Evolutionary conservation across 2,329 filamentous ascomycete genomes (phyloP).

Genomic region (Fusarium sp.): DNA sequence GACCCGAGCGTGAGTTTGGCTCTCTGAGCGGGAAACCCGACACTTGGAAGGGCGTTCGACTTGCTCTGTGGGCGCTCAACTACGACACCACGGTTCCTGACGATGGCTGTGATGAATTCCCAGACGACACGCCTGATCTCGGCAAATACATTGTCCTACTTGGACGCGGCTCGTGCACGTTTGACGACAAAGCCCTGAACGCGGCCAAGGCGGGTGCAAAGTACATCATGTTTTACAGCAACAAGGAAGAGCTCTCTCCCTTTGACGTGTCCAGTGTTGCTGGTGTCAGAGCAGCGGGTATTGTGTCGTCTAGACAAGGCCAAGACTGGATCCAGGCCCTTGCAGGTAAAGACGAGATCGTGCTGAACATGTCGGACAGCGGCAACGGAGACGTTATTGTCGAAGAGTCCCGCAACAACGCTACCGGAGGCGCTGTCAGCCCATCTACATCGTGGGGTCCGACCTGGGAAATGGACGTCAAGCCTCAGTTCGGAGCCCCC

Average conservation of each 20-base stretch:
- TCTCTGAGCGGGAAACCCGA: not conserved
- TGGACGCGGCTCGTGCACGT: not conserved
- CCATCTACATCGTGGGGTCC: not conserved
- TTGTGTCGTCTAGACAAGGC: not conserved
- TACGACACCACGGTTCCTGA: not conserved
- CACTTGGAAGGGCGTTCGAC: not conserved
- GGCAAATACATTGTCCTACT: not conserved
- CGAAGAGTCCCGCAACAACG: not conserved
- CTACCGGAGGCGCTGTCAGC: not conserved
- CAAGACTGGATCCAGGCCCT: not conserved
- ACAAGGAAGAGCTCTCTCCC: not conserved
- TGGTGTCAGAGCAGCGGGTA: not conserved
- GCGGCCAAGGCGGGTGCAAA: not conserved
- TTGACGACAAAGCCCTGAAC: not conserved
- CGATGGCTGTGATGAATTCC: not conserved
- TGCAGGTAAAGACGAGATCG: not conserved
- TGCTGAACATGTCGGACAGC: not conserved
- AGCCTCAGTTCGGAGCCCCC: slow-evolving; percentile 1
- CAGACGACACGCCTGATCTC: not conserved
- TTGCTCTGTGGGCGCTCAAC: not conserved
- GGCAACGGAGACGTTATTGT: not conserved
- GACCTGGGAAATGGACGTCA: not conserved
- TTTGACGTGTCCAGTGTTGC: not conserved
- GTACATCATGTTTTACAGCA: not conserved
- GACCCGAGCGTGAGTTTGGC: not conserved